Evolutionary conservation across 352 stramenopile genomes (phyloP).

Genomic region (Phytophthora citricola): DNA sequence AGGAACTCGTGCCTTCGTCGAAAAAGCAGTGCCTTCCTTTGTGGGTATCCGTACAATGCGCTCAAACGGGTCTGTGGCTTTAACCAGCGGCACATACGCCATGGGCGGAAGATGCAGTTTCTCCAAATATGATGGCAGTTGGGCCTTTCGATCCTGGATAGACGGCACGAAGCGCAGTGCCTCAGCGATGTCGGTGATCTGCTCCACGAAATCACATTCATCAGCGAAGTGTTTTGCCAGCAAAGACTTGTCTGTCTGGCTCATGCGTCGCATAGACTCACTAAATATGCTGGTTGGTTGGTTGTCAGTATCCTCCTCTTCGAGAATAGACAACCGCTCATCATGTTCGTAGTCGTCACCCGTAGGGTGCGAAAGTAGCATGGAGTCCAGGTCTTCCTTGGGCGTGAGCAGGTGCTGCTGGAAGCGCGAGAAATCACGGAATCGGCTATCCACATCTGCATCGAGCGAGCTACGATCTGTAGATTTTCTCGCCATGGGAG

Average conservation of each 20-base stretch:
- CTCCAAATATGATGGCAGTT: conserved; percentile 79
- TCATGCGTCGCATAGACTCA: conserved; percentile 74
- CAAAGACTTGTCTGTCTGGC: conserved; percentile 80
- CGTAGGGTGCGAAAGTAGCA: conserved; percentile 45
- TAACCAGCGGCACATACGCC: conserved; percentile 88
- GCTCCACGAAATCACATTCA: conserved; percentile 90
- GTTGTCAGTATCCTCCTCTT: conserved; percentile 76
- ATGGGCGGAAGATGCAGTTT: conserved; percentile 87
- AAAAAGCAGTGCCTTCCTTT: conserved; percentile 89
- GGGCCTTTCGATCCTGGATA: conserved; percentile 80
- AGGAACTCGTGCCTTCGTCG: conserved; percentile 85
- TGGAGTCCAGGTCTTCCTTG: conserved; percentile 64
- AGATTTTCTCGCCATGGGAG: conserved; percentile 33
- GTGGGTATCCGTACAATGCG: conserved; percentile 86
- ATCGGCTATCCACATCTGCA: conserved; percentile 68
- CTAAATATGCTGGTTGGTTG: conserved; percentile 81
- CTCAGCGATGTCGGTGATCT: conserved; percentile 90
- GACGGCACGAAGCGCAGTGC: conserved; percentile 83
- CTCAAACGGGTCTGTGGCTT: conserved; percentile 89
- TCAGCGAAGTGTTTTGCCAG: conserved; percentile 87
- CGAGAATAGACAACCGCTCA: conserved; percentile 50
- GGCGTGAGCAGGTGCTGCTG: conserved; percentile 88
- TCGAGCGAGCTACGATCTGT: conserved; percentile 31
- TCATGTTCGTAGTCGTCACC: conserved; percentile 54
- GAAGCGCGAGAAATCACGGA: conserved; percentile 87